phyloP scores from a whole-genome alignment of 2,329 filamentous ascomycete genomes.

The Sporothrix sp. region DNA sequence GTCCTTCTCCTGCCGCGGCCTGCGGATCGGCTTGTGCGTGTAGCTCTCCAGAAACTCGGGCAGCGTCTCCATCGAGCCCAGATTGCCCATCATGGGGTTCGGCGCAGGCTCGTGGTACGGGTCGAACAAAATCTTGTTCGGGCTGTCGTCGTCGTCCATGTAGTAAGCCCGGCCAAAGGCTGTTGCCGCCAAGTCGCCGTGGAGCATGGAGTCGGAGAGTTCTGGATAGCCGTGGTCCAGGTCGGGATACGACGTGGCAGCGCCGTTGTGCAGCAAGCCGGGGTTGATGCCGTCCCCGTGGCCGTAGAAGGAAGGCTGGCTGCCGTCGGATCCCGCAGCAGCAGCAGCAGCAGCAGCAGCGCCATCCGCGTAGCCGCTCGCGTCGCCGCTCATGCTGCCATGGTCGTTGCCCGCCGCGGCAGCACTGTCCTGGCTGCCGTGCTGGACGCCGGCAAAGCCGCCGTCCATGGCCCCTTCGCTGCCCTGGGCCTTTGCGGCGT shows the following conservation, averaged over 20 bases:
- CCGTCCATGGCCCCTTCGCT: constrained; percentile 13
- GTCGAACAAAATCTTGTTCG: constrained; percentile 50
- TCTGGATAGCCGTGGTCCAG: constrained; percentile 22
- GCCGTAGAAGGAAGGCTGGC: background rate
- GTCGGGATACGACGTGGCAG: background rate
- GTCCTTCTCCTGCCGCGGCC: constrained; percentile 42
- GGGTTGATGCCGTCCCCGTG: background rate
- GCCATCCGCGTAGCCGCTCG: background rate
- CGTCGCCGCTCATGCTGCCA: background rate
- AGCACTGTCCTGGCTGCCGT: background rate
- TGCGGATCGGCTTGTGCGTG: constrained; percentile 43
- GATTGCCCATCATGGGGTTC: constrained; percentile 31
- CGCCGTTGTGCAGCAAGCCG: constrained; percentile 3
- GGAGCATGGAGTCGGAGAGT: constrained; percentile 17
- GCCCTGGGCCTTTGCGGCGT: constrained; percentile 46
- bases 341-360: background rate
- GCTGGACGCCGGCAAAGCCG: background rate
- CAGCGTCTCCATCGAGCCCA: constrained; percentile 35
- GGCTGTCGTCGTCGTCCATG: constrained; percentile 48
- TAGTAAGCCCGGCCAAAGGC: constrained; percentile 50
- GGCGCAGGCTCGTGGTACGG: constrained; percentile 44
- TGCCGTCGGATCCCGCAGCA: background rate
- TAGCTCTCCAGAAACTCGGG: constrained; percentile 48
- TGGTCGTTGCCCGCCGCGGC: background rate
- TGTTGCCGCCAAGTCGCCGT: constrained; percentile 22